Evolutionary conservation across 2,329 filamentous ascomycete genomes (phyloP), one percentile per base, ranked within the genome.

Genomic region (Phaeophleospora eucalypticola): DNA sequence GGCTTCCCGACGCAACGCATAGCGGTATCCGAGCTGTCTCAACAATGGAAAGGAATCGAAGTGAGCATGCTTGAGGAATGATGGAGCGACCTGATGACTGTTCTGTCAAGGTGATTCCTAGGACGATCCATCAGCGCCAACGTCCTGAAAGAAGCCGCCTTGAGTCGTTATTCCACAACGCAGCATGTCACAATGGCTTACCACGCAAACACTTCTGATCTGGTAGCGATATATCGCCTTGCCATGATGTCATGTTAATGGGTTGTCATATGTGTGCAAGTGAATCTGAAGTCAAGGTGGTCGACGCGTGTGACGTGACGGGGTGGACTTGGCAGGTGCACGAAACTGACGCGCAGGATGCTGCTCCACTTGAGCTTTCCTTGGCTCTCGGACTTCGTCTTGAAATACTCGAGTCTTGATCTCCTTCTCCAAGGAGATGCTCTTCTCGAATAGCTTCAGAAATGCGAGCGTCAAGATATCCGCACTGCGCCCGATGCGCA

Each of bases 11-110:
- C 15, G 4, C 36, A 10, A 58, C 14, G 4, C 48, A 49, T 20
- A 58, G 21, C 3, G 55, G 55, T 35, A 58, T 47, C 2, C 51
- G 51, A 12, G 45, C 37, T 18, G 49, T 53, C 24, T 54, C 49
- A 17, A 58, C 53, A 10, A 56, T 39, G 3, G 55, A 56, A 14
- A 58, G 12, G 20, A 58, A 51, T 8, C 47, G 43, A 29, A 58
- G 32, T 20, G 48, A 43, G 29, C 47, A 37, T 15, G 42, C 44
- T 24, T 37, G 12, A 18, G 42, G 41, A 17, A 57, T 29, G 15
- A 40, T 36, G 43, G 43, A 9, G n/a, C 12, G 16, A 3, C 32
- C 40, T 14, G 45, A 32, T 17, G 37, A 24, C 10, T 24, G n/a
- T 16, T 12, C 24, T 29, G 24, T 7, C 7, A 29, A 12, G 12